Evolutionary conservation across 2,329 filamentous ascomycete genomes (phyloP).

Genomic region (Lecanicillium sp.): DNA sequence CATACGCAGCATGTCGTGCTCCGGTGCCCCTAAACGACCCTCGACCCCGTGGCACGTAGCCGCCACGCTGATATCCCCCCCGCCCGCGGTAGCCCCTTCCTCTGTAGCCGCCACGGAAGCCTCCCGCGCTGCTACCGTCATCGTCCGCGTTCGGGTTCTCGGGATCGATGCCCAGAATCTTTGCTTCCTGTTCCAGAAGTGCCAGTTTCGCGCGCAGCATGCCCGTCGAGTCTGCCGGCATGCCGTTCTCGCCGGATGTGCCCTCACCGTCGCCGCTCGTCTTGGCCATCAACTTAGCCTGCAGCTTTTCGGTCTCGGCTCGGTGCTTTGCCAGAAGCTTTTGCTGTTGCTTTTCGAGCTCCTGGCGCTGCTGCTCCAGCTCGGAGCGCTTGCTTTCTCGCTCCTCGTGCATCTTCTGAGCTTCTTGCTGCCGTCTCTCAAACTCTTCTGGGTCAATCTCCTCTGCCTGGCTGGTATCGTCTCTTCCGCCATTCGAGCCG

Average conservation of each 20-base stretch:
- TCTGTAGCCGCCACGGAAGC: constrained; percentile 29
- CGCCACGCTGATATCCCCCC: constrained; percentile 36
- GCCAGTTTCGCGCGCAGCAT: constrained; percentile 65
- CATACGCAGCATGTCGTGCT: constrained; percentile 50
- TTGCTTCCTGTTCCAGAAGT: constrained; percentile 67
- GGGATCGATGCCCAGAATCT: constrained; percentile 61
- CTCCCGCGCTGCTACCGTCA: constrained; percentile 31
- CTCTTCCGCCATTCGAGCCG: constrained; percentile 15
- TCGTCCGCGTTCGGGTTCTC: constrained; percentile 32
- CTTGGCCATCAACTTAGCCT: constrained; percentile 37
- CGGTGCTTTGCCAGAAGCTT: constrained; percentile 57
- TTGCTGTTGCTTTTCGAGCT: constrained; percentile 59
- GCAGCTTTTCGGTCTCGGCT: constrained; percentile 60
- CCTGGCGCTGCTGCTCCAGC: constrained; percentile 54
- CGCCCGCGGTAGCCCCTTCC: constrained; percentile 27
- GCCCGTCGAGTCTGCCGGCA: constrained; percentile 43
- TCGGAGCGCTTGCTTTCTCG: constrained; percentile 57
- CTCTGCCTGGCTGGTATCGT: constrained; percentile 27
- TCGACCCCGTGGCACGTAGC: constrained; percentile 27
- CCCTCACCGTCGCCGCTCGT: constrained; percentile 24
- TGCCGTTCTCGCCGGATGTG: constrained; percentile 20
- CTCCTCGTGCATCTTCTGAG: constrained; percentile 62
- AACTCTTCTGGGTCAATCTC: constrained; percentile 67
- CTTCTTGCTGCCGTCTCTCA: constrained; percentile 61
- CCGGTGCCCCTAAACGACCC: constrained; percentile 37